These are phyloP conservation scores for Flammula alnicola DNA, from an alignment of 1,284 basidiomycete genomes.

Conservation along the genomic window DNA sequence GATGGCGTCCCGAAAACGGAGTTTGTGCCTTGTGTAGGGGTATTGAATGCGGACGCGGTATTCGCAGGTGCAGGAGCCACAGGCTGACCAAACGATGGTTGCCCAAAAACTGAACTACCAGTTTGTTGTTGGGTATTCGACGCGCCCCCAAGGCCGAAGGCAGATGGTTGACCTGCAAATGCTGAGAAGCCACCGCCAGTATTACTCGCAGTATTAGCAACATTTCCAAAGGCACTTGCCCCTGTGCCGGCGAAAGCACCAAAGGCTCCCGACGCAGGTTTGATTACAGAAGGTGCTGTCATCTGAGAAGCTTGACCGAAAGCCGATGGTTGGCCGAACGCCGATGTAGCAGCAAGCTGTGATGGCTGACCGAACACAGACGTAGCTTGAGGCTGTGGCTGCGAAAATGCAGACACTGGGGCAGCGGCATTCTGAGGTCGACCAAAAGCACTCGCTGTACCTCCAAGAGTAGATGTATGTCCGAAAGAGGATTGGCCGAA, in stretches of 20 bases:
- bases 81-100: constrained; percentile 15
- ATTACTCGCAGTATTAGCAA: constrained; percentile 19
- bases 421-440: constrained; percentile 13
- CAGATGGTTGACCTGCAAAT: constrained; percentile 33
- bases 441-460: too few species aligned
- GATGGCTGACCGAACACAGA: constrained; percentile 46
- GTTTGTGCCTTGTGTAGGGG: neutral
- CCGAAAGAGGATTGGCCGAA: constrained; percentile 15
- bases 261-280: constrained; percentile 24
- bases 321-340: constrained; percentile 19
- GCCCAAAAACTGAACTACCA: constrained; percentile 28
- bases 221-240: constrained; percentile 17
- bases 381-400: constrained; percentile 42
- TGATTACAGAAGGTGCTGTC: constrained; percentile 20
- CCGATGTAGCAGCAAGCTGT: constrained; percentile 15
- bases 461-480: constrained; percentile 45
- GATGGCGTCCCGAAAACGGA: constrained; percentile 27
- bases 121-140: constrained; percentile 1
- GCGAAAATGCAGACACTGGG: constrained; percentile 43
- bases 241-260: constrained; percentile 18
- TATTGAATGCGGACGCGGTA: constrained; percentile 26
- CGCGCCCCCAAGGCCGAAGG: constrained; percentile 17
- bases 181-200: constrained; percentile 27
- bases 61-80: constrained; percentile 8
- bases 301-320: constrained; percentile 26